Evolutionary conservation across 2,329 filamentous ascomycete genomes (phyloP), one percentile per base, ranked within the genome.

Genomic region (Gliomastix tumulicola): DNA sequence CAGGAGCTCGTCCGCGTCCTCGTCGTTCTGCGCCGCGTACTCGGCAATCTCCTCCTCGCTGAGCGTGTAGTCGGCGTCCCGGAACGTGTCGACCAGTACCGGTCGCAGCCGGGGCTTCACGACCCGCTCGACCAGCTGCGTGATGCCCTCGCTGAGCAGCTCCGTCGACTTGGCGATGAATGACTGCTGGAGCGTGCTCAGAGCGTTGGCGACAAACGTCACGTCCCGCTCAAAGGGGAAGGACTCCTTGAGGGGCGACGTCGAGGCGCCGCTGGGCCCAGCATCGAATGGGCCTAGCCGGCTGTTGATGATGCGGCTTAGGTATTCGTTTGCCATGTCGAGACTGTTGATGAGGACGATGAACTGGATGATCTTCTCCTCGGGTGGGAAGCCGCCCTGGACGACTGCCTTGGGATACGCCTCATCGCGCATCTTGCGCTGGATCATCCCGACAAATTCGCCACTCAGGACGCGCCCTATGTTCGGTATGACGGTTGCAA

Each of bases 381-480:
- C 92, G 0, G 89, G 87, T 1, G 90, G 90, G 31, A 89, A 72
- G 1, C 80, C 84, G 27, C 88, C 88, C 56, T 88, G 82, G 2
- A 89, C 76, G 1, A 78, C 66, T 3, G 87, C 71, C 51, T 84
- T 87, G 0, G 90, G 92, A 53, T 96, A 97, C 43, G 82, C 84
- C 59, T 98, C 92, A 55, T 97, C 88, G 31, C 88, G 80, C 92
- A 98, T 97, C 62, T 94, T 95, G 40, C 90, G 82, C 58, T 97
- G 90, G 27, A 95, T 82, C 88, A 98, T 96, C 50, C 88, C 87
- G 45, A 97, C 82, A 55, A 97, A 98, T 57, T 98, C 92, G 4
- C 81, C 79, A 21, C 84, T 80, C 5, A 98, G 74, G 1, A 98
- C 82, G 22, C 88, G 78, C 15, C 83, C 78, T 6, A 97, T 69